A percentile compares a stretch with the other conserved stretches of the same genome.
Conservation (phyloP, 139 green algal species). For the Medakamo hakoo region DNA sequence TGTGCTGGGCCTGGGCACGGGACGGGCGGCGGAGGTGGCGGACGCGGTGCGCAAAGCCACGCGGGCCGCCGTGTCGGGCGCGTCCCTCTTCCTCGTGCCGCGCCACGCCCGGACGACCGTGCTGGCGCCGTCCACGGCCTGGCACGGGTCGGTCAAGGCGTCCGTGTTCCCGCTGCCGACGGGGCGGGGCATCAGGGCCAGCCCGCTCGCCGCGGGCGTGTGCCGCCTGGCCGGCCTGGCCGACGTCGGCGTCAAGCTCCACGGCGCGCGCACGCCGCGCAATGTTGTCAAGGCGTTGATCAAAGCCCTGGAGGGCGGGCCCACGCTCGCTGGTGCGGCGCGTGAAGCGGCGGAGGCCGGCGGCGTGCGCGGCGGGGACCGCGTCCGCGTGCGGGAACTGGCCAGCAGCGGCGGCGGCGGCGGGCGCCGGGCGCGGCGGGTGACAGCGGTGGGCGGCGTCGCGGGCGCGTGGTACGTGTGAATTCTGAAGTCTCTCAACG, state of each 20-base stretch:
- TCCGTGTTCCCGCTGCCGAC: not conserved
- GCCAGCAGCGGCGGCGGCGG: no score
- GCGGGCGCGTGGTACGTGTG: not conserved
- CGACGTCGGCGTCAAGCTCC: not conserved
- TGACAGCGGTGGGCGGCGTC: not conserved
- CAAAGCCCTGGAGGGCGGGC: not conserved
- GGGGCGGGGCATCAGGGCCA: not conserved
- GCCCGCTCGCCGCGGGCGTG: not conserved
- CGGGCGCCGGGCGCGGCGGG: no score
- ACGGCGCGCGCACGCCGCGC: not conserved
- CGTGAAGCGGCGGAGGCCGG: no score
- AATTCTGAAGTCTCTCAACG: no score
- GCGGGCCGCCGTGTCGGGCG: not conserved
- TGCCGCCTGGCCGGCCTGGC: not conserved
- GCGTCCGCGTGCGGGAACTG: no score
- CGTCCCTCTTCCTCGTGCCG: constrained; percentile 6
- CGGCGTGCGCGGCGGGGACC: not conserved
- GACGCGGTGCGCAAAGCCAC: constrained; percentile 7
- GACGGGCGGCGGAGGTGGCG: constrained; percentile 3
- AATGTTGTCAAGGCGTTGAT: constrained; percentile 4
- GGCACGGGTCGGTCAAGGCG: constrained; percentile 6
- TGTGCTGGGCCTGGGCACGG: constrained; percentile 6
- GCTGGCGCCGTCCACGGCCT: not conserved
- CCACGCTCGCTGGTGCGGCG: not conserved
- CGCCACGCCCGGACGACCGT: constrained; percentile 2